Base-by-base conservation (phyloP, 306 rosid species). In the Geum urbanum region DNA sequence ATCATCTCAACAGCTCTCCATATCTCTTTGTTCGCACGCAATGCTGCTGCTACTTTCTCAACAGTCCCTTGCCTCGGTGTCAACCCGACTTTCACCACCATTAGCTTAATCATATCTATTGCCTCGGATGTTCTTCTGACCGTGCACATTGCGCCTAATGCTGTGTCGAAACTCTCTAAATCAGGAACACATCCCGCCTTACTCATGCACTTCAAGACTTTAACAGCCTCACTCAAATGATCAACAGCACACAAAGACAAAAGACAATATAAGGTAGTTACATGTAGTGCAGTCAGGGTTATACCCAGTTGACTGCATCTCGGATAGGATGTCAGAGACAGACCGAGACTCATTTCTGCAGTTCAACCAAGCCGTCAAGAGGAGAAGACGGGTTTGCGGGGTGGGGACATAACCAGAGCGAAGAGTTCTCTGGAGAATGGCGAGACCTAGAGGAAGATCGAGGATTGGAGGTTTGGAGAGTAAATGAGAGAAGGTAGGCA, bases 151-250 rank as follows among this genome's bases (percentile, higher is more conserved):
- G 94, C 84, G 66, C 85, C 71, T 45, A 92, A 77, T 16, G 86
- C 84, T 53, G 77, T 76, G 72, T 81, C 82, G 48, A 81, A 90
- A 70, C 91, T 84, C 76, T 77, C 91, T 46, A 66, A 74, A 80
- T 90, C 89, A 12, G 98, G 94, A 81, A 88, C 58, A 59, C 90
- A 90, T 41, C 89, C 91, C 13, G 90, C 91, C 72, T 82, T 83
- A 59, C 87, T 79, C 92, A 92, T 90, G 27, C 82, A 91, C 82
- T 80, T 84, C 67, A 82, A 69, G 72, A 87, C 83, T 72, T 77
- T 66, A 73, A 84, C 77, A 10, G 81, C 89, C 73, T 84, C 88
- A 20, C 11, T 73, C 78, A 86, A 72, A 56, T 78, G 80, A 84
- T 81, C 85, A 66, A 74, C 63, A 53, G 74, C 80, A 68, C 90